Percentiles rank a stretch among this genome's conserved stretches.
Evolutionary conservation across 495 filamentous ascomycete species (phyloP).

Genomic region (Penicillium egyptiacum): DNA sequence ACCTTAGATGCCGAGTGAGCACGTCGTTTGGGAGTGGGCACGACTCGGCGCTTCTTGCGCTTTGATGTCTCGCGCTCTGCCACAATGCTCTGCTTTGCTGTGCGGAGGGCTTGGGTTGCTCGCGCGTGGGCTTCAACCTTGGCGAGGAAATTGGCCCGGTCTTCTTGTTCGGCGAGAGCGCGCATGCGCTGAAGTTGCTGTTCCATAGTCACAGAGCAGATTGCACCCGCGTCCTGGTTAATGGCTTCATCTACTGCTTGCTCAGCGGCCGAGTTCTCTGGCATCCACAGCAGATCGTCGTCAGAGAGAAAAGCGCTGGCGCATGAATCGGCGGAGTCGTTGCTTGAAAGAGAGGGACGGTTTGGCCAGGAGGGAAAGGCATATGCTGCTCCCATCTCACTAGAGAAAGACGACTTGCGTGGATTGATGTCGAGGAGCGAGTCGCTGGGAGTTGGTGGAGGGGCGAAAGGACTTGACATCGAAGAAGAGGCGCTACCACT

Average conservation of each 20-base stretch:
- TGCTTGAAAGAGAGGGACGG: slow-evolving; percentile 43
- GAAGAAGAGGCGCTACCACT: slow-evolving; percentile 37
- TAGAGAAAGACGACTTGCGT: slow-evolving; percentile 50
- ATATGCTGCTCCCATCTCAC: slow-evolving; percentile 46
- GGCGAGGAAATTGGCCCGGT: slow-evolving; percentile 46
- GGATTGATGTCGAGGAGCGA: slow-evolving; percentile 46
- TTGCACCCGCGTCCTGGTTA: slow-evolving; percentile 23
- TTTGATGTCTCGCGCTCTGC: slow-evolving; percentile 39
- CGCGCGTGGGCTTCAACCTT: slow-evolving; percentile 48
- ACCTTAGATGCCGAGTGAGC: slow-evolving; percentile 36
- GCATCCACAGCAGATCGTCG: slow-evolving; percentile 51
- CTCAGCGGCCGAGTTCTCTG: slow-evolving; percentile 32
- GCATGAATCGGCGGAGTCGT: slow-evolving; percentile 34
- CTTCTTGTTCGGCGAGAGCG: slow-evolving; percentile 41
- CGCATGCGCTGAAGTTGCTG: slow-evolving; percentile 46
- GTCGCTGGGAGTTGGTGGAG: slow-evolving; percentile 43
- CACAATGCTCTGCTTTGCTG: slow-evolving; percentile 35
- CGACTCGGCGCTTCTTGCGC: slow-evolving; percentile 42
- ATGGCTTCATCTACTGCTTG: slow-evolving; percentile 35
- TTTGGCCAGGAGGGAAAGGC: slow-evolving; percentile 58
- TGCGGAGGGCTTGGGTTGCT: slow-evolving; percentile 43
- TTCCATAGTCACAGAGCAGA: slow-evolving; percentile 38
- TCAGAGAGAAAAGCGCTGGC: slow-evolving; percentile 50
- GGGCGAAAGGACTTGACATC: slow-evolving; percentile 39
- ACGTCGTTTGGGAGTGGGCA: slow-evolving; percentile 34